A percentile compares a stretch with the other conserved stretches of the same genome.
These are phyloP conservation scores for Termitomyces sp. DNA, from an alignment of 1,284 basidiomycete genomes.

Conservation along the genomic window DNA sequence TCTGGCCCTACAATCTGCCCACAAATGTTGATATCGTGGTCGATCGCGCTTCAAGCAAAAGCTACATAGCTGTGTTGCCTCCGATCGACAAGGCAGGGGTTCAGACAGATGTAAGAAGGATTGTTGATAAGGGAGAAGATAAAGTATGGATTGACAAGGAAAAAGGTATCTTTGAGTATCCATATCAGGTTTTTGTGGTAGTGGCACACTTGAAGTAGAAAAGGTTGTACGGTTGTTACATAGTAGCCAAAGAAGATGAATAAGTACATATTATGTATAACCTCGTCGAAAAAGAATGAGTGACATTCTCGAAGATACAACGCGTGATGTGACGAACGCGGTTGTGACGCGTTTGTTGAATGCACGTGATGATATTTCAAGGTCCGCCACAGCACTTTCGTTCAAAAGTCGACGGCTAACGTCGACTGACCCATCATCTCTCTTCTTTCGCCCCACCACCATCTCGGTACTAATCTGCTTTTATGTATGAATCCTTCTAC, in stretches of 20 bases:
- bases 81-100: conserved; percentile 49
- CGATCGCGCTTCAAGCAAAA: conserved; percentile 67
- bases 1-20: conserved; percentile 44
- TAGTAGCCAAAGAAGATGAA: neutral
- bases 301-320: neutral
- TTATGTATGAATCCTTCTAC: neutral
- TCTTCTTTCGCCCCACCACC: conserved; percentile 6
- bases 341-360: conserved; percentile 16
- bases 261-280: no score
- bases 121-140: conserved; percentile 40
- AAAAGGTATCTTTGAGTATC: conserved; percentile 43
- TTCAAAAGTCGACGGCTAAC: conserved; percentile 15
- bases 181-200: conserved; percentile 39
- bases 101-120: conserved; percentile 39
- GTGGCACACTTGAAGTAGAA: conserved; percentile 32
- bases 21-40: conserved; percentile 47
- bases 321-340: conserved; percentile 16
- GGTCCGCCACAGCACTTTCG: conserved; percentile 18
- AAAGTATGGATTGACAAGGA: conserved; percentile 40
- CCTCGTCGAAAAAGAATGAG: no score
- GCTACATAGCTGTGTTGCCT: conserved; percentile 60
- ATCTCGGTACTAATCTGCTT: neutral
- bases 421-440: neutral
- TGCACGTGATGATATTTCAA: conserved; percentile 21
- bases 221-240: neutral